These are phyloP conservation scores for Pseudohyphozyma bogoriensis DNA, from an alignment of 768 basidiomycete genomes.

Conservation along the genomic window DNA sequence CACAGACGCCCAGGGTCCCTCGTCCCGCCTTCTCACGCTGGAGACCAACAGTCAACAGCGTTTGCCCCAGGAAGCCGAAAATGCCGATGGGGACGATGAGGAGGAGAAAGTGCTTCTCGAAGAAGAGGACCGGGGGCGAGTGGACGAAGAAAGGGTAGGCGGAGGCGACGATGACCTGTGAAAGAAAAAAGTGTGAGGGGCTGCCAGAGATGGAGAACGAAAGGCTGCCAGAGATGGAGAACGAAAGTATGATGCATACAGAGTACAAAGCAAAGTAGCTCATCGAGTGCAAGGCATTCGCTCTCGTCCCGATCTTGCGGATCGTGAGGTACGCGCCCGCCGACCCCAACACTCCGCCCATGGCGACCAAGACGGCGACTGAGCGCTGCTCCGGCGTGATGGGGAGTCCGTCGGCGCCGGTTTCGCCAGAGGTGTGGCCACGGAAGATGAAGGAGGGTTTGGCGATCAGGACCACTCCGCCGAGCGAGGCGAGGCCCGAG, in stretches of 20 bases:
- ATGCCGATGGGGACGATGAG: conserved; percentile 36
- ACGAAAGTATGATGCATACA: conserved; percentile 30
- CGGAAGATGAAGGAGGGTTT: conserved; percentile 61
- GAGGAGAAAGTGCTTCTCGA: conserved; percentile 15
- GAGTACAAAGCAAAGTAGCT: conserved; percentile 55
- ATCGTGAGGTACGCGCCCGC: conserved; percentile 55
- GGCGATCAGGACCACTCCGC: conserved; percentile 72
- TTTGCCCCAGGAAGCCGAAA: conserved; percentile 42
- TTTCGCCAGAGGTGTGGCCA: neutral
- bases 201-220: neutral
- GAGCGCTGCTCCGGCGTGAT: conserved; percentile 15
- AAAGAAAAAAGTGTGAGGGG: no score
- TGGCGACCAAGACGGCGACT: conserved; percentile 43
- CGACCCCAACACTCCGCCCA: conserved; percentile 57
- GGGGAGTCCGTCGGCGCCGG: neutral
- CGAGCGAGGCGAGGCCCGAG: conserved; percentile 51
- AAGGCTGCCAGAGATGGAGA: neutral
- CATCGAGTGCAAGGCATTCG: conserved; percentile 63
- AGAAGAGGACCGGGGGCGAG: conserved; percentile 33
- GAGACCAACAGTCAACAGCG: conserved; percentile 53
- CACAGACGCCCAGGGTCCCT: conserved; percentile 52
- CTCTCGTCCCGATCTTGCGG: conserved; percentile 63
- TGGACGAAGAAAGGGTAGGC: conserved; percentile 28
- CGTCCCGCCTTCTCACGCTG: conserved; percentile 57
- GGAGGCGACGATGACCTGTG: conserved; percentile 25